Evolutionary conservation across 2,329 filamentous ascomycete species (phyloP), one percentile per base, ranked within the genome.

Genomic region (Blastomyces percursus): DNA sequence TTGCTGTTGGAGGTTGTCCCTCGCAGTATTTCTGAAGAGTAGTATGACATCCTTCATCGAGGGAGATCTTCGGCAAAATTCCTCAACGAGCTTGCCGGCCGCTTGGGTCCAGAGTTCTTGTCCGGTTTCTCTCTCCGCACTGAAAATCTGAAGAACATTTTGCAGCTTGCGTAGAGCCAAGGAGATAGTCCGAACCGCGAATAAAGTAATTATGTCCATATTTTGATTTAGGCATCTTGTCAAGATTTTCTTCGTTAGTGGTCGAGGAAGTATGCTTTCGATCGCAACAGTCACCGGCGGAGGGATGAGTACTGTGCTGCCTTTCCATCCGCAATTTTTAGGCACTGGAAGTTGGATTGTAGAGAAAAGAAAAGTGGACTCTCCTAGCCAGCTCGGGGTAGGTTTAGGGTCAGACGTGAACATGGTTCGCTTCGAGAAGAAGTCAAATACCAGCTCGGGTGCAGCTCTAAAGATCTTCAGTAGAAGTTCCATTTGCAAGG

Each of bases 371-470:
- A 97, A 90, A 0, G 91, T 86, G 0, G 91, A 91, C 72, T 95
- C 96, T 51, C 93, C 92, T 67, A 97, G 89, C 94, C 94, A 99
- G 0, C 91, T 94, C 54, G 91, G 87, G 2, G 91, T 94, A 5
- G 95, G 81, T 71, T 96, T 97, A 0, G 94, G 92, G 51, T 97
- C 92, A 66, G 96, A 91, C 0, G 87, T 85, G 69, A 97, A 94
- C 61, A 87, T 84, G 64, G 84, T 86, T 71, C 91, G 92, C 71
- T 84, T 86, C 52, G 86, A 80, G 71, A 96, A 97, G 73, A 95
- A 99, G 69, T 91, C 86, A 52, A 91, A 88, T 1, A 96, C 84
- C 2, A 97, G 81, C 74, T 97, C 94, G 0, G 95, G 93, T 0
- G 88, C 90, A 8, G 84, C 84, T 65, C 81, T 81, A 71, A 99